phyloP scores from a whole-genome alignment of 2,329 filamentous ascomycete species.

The Clarireedia paspali region DNA sequence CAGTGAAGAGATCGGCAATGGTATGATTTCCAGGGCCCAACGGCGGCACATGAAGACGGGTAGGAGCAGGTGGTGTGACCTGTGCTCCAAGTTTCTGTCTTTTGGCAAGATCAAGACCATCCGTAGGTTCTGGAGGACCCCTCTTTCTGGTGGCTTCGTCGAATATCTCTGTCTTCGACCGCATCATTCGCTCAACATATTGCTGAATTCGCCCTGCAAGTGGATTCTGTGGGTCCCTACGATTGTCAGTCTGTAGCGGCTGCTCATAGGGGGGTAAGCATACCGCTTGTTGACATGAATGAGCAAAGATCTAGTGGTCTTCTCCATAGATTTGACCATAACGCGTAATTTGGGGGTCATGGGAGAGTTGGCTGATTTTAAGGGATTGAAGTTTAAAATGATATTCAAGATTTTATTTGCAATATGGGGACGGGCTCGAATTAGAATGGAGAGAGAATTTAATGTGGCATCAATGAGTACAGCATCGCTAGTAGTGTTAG shows the following conservation, averaged over 20 bases:
- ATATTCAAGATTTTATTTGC: slow-evolving; percentile 80
- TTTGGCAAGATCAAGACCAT: slow-evolving; percentile 71
- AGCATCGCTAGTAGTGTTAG: slow-evolving; percentile 61
- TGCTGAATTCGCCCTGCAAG: slow-evolving; percentile 74
- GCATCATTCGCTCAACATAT: slow-evolving; percentile 75
- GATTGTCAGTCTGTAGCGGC: slow-evolving; percentile 19
- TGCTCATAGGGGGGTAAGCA: slow-evolving; percentile 16
- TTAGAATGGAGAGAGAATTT: slow-evolving; percentile 76
- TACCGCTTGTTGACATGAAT: slow-evolving; percentile 77
- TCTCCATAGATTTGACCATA: slow-evolving; percentile 87
- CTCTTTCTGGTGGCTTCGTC: slow-evolving; percentile 77
- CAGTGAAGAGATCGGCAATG: slow-evolving; percentile 76
- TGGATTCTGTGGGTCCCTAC: slow-evolving; percentile 72
- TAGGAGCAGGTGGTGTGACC: slow-evolving; percentile 25
- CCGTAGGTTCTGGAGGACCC: slow-evolving; percentile 59
- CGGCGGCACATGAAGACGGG: slow-evolving; percentile 45
- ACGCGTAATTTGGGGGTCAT: slow-evolving; percentile 75
- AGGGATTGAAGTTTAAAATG: slow-evolving; percentile 84
- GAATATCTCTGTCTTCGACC: slow-evolving; percentile 68
- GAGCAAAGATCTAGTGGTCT: slow-evolving; percentile 78
- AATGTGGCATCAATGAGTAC: slow-evolving; percentile 84
- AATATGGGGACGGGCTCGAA: slow-evolving; percentile 73
- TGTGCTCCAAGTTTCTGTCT: slow-evolving; percentile 61
- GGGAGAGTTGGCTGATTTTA: slow-evolving; percentile 69
- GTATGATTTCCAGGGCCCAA: slow-evolving; percentile 69